These are phyloP conservation scores for Kazachstania bromeliacearum DNA, from an alignment of 805 yeast genomes.

Conservation along the genomic window DNA sequence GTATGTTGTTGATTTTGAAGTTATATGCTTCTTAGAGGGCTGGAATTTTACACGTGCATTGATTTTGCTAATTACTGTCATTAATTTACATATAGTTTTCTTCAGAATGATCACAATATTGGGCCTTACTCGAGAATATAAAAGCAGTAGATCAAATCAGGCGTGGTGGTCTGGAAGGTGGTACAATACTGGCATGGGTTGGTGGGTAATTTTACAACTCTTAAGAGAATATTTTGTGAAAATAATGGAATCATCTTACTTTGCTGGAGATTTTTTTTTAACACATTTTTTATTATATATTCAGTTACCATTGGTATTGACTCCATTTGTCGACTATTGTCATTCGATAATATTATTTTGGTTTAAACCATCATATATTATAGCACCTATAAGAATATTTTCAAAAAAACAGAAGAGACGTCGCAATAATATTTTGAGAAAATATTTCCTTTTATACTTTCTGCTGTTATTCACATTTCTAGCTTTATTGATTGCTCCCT, in stretches of 20 bases:
- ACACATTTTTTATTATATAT: conserved; percentile 49
- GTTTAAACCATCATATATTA: conserved; percentile 45
- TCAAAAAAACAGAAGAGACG: conserved; percentile 32
- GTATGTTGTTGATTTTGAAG: conserved; percentile 48
- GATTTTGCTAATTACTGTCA: conserved; percentile 48
- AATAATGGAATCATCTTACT: conserved; percentile 54
- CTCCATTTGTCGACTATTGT: conserved; percentile 57
- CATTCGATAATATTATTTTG: conserved; percentile 62
- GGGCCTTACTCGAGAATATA: conserved; percentile 52
- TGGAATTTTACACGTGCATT: conserved; percentile 54
- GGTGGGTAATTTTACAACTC: conserved; percentile 54
- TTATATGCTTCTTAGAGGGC: conserved; percentile 58
- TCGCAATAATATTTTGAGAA: conserved; percentile 34
- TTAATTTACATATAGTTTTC: conserved; percentile 48
- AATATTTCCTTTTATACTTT: conserved; percentile 40
- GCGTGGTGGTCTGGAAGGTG: conserved; percentile 81
- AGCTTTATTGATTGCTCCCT: conserved; percentile 39
- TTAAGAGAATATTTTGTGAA: conserved; percentile 55
- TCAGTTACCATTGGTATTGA: conserved; percentile 51
- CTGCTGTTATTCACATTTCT: conserved; percentile 33
- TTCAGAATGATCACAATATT: conserved; percentile 43
- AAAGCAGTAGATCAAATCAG: conserved; percentile 47
- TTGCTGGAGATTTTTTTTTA: conserved; percentile 53
- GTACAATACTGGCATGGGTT: conserved; percentile 53
- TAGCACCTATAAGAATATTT: conserved; percentile 30